Percentiles rank a stretch among this genome's conserved stretches.
These are phyloP conservation scores for Yamadazyma diospyri DNA, from an alignment of 1,139 yeast species.

Conservation along the genomic window DNA sequence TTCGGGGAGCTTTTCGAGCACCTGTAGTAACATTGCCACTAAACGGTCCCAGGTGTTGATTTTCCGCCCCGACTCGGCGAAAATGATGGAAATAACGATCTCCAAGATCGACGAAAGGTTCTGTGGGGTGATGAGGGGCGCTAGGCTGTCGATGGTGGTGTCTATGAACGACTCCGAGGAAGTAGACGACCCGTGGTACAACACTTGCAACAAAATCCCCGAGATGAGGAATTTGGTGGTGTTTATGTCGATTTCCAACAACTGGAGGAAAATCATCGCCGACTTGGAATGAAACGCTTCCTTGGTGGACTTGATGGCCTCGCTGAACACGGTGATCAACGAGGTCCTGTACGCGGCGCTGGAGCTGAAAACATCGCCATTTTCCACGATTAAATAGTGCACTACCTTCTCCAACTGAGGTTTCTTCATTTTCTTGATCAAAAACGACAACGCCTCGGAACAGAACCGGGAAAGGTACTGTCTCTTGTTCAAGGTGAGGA, in stretches of 20 bases:
- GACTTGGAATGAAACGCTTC: constrained; percentile 76
- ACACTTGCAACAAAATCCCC: constrained; percentile 57
- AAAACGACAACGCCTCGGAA: constrained; percentile 85
- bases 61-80: constrained; percentile 69
- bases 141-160: constrained; percentile 26
- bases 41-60: constrained; percentile 43
- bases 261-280: constrained; percentile 40
- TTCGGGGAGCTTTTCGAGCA: constrained; percentile 6
- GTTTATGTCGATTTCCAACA: constrained; percentile 37
- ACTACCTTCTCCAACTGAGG: constrained; percentile 48
- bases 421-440: constrained; percentile 65
- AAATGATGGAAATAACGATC: constrained; percentile 42
- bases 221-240: constrained; percentile 32
- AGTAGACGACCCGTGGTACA: constrained; percentile 59
- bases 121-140: neutral
- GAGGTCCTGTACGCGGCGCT: constrained; percentile 52
- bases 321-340: constrained; percentile 61
- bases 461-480: constrained; percentile 76
- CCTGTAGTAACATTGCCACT: constrained; percentile 13
- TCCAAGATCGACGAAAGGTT: constrained; percentile 18
- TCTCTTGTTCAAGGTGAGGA: constrained; percentile 51
- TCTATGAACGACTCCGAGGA: constrained; percentile 48
- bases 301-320: constrained; percentile 70
- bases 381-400: constrained; percentile 48
- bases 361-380: constrained; percentile 26